Conservation (phyloP, 2,329 filamentous ascomycete genomes). For the Ophiobolus disseminans region DNA sequence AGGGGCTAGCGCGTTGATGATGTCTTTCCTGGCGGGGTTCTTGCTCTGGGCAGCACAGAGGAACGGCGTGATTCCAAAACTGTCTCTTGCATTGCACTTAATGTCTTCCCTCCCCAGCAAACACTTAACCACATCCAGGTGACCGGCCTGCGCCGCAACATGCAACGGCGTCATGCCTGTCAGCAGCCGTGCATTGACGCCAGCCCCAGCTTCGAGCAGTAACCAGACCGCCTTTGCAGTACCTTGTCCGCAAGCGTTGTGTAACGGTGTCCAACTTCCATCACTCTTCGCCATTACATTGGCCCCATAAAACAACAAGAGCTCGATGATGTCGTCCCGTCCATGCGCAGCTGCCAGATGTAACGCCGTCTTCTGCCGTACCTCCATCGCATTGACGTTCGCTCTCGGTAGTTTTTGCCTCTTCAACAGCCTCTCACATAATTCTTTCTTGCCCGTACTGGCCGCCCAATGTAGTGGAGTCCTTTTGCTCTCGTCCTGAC, state of each 20-base stretch:
- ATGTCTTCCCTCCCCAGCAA: conserved; percentile 46
- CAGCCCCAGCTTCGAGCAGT: conserved; percentile 41
- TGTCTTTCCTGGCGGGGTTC: conserved; percentile 42
- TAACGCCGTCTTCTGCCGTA: conserved; percentile 46
- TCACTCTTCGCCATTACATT: conserved; percentile 44
- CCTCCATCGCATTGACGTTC: conserved; percentile 44
- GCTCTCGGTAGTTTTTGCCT: conserved; percentile 32
- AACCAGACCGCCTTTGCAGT: conserved; percentile 40
- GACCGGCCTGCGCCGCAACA: conserved; percentile 45
- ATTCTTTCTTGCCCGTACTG: conserved; percentile 60
- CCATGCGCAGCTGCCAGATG: conserved; percentile 45
- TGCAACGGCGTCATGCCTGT: conserved; percentile 49
- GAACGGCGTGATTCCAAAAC: conserved; percentile 54
- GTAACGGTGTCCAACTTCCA: conserved; percentile 43
- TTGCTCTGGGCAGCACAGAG: conserved; percentile 52
- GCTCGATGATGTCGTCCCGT: conserved; percentile 46
- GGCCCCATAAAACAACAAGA: conserved; percentile 40
- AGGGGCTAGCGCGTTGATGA: conserved; percentile 52
- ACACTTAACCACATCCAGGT: conserved; percentile 46
- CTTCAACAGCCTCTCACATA: conserved; percentile 58
- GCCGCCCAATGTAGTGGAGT: conserved; percentile 66
- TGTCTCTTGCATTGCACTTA: conserved; percentile 50
- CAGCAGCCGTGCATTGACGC: conserved; percentile 42
- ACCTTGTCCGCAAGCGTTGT: conserved; percentile 45
- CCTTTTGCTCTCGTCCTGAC: conserved; percentile 56